These are phyloP conservation scores for Eudorina sp. DNA, from an alignment of 139 green algal species.

Conservation along the genomic window DNA sequence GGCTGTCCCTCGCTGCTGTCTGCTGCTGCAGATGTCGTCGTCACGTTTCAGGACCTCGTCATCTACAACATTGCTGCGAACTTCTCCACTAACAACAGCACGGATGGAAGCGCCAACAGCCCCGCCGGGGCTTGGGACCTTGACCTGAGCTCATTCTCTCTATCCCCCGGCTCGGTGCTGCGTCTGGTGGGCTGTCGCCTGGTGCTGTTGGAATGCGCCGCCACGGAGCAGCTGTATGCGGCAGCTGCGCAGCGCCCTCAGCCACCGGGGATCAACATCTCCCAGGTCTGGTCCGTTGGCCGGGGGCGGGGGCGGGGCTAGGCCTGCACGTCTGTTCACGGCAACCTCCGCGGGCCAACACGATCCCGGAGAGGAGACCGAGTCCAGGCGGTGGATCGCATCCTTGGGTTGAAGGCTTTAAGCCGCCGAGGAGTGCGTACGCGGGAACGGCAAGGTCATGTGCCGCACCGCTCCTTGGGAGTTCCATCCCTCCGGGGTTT, in stretches of 20 bases:
- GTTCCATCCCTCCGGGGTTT: too few species aligned
- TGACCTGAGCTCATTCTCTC: neutral
- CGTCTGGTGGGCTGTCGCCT: constrained; percentile 15
- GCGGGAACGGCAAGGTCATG: too few species aligned
- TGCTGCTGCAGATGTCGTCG: constrained; percentile 12
- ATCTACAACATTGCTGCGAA: neutral
- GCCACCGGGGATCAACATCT: neutral
- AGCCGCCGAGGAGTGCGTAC: too few species aligned
- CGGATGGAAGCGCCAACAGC: neutral
- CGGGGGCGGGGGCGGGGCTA: too few species aligned
- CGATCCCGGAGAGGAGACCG: too few species aligned
- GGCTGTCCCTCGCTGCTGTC: too few species aligned
- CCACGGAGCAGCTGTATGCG: neutral
- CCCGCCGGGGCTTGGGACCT: neutral
- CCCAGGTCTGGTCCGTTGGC: neutral
- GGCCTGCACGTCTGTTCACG: too few species aligned
- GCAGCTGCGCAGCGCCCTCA: neutral
- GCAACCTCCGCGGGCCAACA: too few species aligned
- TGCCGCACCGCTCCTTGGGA: too few species aligned
- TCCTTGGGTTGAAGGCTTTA: too few species aligned
- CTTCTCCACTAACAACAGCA: neutral
- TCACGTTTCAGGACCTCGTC: neutral
- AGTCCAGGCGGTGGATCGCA: too few species aligned
- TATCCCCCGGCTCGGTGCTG: neutral
- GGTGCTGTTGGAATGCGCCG: constrained; percentile 30